phyloP scores from a whole-genome alignment of 2,329 filamentous ascomycete genomes.

The Xylariaceae sp. region DNA sequence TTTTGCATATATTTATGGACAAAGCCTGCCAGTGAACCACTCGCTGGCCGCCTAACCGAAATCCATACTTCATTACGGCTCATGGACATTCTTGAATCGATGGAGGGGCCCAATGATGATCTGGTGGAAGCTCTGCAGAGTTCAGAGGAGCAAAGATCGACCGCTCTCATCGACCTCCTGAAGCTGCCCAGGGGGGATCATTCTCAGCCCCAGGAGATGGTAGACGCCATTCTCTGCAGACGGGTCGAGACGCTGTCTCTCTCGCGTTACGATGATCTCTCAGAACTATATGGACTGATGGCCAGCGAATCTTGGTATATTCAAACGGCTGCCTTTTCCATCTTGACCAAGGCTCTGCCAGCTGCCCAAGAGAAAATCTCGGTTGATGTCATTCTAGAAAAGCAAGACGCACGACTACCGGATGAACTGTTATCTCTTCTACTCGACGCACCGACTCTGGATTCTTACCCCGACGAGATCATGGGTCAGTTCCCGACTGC shows the following conservation, averaged over 20 bases:
- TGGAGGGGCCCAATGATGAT: slow-evolving; percentile 79
- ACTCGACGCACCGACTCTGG: slow-evolving; percentile 67
- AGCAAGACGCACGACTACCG: slow-evolving; percentile 65
- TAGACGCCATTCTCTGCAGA: slow-evolving; percentile 68
- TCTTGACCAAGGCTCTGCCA: slow-evolving; percentile 77
- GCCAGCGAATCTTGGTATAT: slow-evolving; percentile 69
- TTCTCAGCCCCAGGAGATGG: slow-evolving; percentile 65
- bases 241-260: slow-evolving; percentile 60
- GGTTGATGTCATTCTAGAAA: slow-evolving; percentile 67
- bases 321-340: slow-evolving; percentile 72
- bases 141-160: slow-evolving; percentile 49
- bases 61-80: slow-evolving; percentile 70
- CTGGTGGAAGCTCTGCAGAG: slow-evolving; percentile 67
- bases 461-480: slow-evolving; percentile 59
- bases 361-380: slow-evolving; percentile 74
- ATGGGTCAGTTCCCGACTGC: slow-evolving; percentile 63
- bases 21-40: slow-evolving; percentile 36
- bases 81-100: slow-evolving; percentile 53
- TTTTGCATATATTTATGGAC: slow-evolving; percentile 56
- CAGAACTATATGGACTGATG: slow-evolving; percentile 68
- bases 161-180: slow-evolving; percentile 58
- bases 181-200: slow-evolving; percentile 42
- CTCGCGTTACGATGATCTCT: slow-evolving; percentile 55
- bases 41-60: slow-evolving; percentile 52
- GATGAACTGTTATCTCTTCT: slow-evolving; percentile 81